Conservation (phyloP, 768 basidiomycete species). For the Lactarius hatsudake region DNA sequence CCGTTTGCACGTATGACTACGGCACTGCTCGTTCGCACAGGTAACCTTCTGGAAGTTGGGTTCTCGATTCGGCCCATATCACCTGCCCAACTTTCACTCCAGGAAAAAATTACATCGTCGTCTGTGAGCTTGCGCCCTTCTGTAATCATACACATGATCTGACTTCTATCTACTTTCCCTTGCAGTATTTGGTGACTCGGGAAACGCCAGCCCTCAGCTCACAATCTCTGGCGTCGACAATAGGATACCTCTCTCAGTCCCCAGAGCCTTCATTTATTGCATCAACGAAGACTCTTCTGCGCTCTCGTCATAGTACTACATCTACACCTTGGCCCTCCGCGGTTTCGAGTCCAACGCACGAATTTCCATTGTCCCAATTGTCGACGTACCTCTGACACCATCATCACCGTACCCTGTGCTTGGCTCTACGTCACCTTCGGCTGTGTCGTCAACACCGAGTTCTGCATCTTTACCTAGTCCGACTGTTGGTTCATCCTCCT, state of each 20-base stretch:
- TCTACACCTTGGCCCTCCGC: background rate
- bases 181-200: slow-evolving; percentile 23
- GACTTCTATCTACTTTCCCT: background rate
- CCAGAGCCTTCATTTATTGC: background rate
- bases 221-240: slow-evolving; percentile 11
- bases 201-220: slow-evolving; percentile 19
- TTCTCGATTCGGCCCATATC: slow-evolving; percentile 44
- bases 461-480: background rate
- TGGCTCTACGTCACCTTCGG: background rate
- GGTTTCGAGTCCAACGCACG: background rate
- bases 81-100: slow-evolving; percentile 39
- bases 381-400: background rate
- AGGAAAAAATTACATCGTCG: slow-evolving; percentile 45
- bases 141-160: background rate
- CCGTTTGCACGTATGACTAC: too few species aligned
- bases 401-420: too few species aligned
- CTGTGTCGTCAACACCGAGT: background rate
- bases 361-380: background rate
- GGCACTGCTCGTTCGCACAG: slow-evolving; percentile 29
- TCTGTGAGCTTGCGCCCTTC: slow-evolving; percentile 36
- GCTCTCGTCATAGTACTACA: background rate
- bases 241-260: background rate
- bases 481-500: background rate
- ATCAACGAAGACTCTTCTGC: background rate
- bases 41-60: slow-evolving; percentile 42